A percentile compares a stretch with the other conserved stretches of the same genome.
phyloP scores from a whole-genome alignment of 768 basidiomycete genomes.

The Lactifluus rugatus region DNA sequence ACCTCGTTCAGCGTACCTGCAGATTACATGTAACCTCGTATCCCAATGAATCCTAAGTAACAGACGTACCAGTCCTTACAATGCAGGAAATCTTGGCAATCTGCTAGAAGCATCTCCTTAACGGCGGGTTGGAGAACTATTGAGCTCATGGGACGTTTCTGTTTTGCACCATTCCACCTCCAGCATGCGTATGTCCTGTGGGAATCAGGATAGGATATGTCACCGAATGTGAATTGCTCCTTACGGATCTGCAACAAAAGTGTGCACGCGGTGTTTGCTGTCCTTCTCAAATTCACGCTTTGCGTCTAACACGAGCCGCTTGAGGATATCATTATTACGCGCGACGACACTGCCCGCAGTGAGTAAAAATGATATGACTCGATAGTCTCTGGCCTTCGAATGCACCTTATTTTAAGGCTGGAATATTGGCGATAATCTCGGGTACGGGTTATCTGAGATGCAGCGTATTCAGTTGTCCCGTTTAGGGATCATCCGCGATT shows the following conservation, averaged over 20 bases:
- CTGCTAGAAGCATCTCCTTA: constrained; percentile 81
- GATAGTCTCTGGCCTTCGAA: constrained; percentile 10
- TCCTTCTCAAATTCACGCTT: constrained; percentile 88
- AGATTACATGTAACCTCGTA: constrained; percentile 8
- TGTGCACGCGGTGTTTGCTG: constrained; percentile 82
- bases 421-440: constrained; percentile 69
- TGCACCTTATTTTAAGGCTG: constrained; percentile 72
- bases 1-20: constrained; percentile 88
- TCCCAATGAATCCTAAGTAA: constrained; percentile 14
- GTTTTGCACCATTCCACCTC: constrained; percentile 83
- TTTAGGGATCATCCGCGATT: constrained; percentile 15
- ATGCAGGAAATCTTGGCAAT: constrained; percentile 76
- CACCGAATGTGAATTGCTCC: constrained; percentile 26
- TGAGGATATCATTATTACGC: constrained; percentile 79
- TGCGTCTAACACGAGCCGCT: constrained; percentile 77
- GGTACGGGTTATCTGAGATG: constrained; percentile 62
- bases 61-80: constrained; percentile 73
- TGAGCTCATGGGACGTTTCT: constrained; percentile 88
- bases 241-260: constrained; percentile 84
- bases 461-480: neutral
- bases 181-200: constrained; percentile 62
- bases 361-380: constrained; percentile 16
- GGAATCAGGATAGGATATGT: constrained; percentile 8
- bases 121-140: constrained; percentile 85
- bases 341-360: constrained; percentile 58